These are phyloP conservation scores for Pseudozyma pruni DNA, from an alignment of 1,284 basidiomycete species.

Conservation along the genomic window DNA sequence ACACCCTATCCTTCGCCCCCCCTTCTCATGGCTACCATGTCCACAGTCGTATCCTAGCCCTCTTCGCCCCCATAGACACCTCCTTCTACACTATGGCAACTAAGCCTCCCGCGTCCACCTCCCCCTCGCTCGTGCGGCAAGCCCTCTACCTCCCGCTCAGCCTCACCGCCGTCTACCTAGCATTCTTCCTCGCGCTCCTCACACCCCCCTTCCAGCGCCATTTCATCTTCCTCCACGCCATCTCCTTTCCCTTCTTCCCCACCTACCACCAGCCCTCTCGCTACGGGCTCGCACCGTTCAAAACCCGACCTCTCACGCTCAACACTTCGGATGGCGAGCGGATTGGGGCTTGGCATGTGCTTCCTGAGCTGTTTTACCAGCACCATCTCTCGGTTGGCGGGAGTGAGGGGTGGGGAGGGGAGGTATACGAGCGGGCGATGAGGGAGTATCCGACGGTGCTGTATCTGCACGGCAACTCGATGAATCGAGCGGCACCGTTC, in stretches of 20 bases:
- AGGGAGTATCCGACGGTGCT: constrained; percentile 44
- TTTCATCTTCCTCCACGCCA: constrained; percentile 51
- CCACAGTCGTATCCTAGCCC: too few species aligned
- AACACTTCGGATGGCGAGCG: constrained; percentile 79
- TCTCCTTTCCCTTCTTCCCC: constrained; percentile 49
- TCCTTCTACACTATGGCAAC: neutral
- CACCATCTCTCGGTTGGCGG: constrained; percentile 48
- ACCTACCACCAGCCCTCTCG: constrained; percentile 19
- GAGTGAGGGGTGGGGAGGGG: constrained; percentile 30
- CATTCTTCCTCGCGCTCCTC: constrained; percentile 44
- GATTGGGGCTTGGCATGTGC: constrained; percentile 88
- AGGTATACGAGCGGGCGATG: constrained; percentile 45
- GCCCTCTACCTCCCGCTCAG: too few species aligned
- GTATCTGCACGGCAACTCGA: constrained; percentile 88
- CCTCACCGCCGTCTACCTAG: constrained; percentile 36
- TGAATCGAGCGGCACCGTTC: constrained; percentile 76
- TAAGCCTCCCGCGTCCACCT: neutral
- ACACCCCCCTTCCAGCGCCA: constrained; percentile 31
- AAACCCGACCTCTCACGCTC: constrained; percentile 79
- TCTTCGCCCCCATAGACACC: neutral
- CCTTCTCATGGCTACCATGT: neutral
- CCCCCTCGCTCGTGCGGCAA: neutral
- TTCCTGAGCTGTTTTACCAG: constrained; percentile 77
- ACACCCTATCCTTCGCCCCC: neutral
- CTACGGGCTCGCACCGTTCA: constrained; percentile 74